These are phyloP conservation scores for Scheffersomyces titani DNA, from an alignment of 1,139 yeast species.

Conservation along the genomic window DNA sequence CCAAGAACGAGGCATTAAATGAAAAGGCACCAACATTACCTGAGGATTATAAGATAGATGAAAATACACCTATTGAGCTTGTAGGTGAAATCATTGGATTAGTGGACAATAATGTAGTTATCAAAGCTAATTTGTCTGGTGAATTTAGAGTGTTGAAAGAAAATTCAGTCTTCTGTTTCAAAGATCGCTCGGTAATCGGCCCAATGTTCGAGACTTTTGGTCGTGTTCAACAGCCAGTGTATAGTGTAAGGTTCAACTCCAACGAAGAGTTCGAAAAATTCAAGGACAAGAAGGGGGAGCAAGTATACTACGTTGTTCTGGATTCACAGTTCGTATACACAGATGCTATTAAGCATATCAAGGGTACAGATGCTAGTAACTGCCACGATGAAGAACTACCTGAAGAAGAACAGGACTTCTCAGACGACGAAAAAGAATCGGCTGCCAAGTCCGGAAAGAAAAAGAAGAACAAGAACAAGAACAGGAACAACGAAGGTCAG, in stretches of 20 bases:
- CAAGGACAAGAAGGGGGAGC: constrained; percentile 51
- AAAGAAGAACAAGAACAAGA: constrained; percentile 50
- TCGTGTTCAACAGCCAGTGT: constrained; percentile 79
- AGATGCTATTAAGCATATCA: constrained; percentile 62
- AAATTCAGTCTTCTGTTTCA: constrained; percentile 76
- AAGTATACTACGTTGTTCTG: constrained; percentile 77
- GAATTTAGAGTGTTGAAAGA: constrained; percentile 84
- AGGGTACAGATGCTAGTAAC: constrained; percentile 94
- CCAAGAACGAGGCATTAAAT: constrained; percentile 74
- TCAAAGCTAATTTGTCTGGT: constrained; percentile 78
- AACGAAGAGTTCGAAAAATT: constrained; percentile 51
- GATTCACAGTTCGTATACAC: constrained; percentile 81
- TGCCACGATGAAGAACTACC: constrained; percentile 94
- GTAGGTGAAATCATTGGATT: constrained; percentile 73
- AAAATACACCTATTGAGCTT: constrained; percentile 64
- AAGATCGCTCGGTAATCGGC: constrained; percentile 75
- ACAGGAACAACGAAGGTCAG: constrained; percentile 9
- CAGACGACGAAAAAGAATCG: constrained; percentile 85
- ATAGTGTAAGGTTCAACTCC: constrained; percentile 67
- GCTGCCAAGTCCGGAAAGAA: constrained; percentile 59
- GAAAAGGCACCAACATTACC: constrained; percentile 73
- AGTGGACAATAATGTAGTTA: constrained; percentile 71
- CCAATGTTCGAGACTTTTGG: constrained; percentile 90
- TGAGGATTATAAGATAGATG: constrained; percentile 58
- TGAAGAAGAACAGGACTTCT: constrained; percentile 89